phyloP scores from a whole-genome alignment of 257 asterid species.

The Sherardia arvensis region DNA sequence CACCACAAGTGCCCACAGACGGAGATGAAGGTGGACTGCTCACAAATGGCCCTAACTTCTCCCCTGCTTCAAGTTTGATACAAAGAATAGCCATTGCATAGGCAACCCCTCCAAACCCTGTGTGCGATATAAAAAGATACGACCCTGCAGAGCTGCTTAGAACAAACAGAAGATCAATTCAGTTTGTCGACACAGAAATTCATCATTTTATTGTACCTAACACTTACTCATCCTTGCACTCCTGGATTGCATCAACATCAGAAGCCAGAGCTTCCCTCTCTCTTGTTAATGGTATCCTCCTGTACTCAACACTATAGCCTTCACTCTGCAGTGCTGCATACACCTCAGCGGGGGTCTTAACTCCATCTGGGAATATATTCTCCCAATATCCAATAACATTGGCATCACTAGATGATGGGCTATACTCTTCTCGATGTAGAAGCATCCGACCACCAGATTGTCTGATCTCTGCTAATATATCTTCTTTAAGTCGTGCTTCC shows the following conservation, averaged over 20 bases:
- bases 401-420: slow-evolving; percentile 71
- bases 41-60: slow-evolving; percentile 24
- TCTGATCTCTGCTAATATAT: slow-evolving; percentile 67
- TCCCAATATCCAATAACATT: slow-evolving; percentile 95
- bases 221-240: slow-evolving; percentile 81
- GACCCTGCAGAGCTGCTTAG: slow-evolving; percentile 75
- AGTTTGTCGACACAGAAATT: slow-evolving; percentile 15
- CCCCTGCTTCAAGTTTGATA: slow-evolving; percentile 68
- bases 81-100: slow-evolving; percentile 96
- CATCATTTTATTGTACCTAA: neutral
- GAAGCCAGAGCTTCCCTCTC: slow-evolving; percentile 93
- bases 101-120: slow-evolving; percentile 97
- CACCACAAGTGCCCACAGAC: slow-evolving; percentile 39
- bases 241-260: slow-evolving; percentile 90
- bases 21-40: slow-evolving; percentile 26
- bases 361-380: slow-evolving; percentile 77
- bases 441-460: slow-evolving; percentile 95
- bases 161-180: slow-evolving; percentile 16
- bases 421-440: slow-evolving; percentile 92
- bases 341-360: slow-evolving; percentile 88
- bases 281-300: slow-evolving; percentile 91
- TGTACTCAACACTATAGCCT: slow-evolving; percentile 54
- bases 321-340: slow-evolving; percentile 59
- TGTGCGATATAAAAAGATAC: slow-evolving; percentile 94
- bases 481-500: slow-evolving; percentile 94